Evolutionary conservation across 345 rosid species (phyloP).

Genomic region (Euphorbia lathyris): DNA sequence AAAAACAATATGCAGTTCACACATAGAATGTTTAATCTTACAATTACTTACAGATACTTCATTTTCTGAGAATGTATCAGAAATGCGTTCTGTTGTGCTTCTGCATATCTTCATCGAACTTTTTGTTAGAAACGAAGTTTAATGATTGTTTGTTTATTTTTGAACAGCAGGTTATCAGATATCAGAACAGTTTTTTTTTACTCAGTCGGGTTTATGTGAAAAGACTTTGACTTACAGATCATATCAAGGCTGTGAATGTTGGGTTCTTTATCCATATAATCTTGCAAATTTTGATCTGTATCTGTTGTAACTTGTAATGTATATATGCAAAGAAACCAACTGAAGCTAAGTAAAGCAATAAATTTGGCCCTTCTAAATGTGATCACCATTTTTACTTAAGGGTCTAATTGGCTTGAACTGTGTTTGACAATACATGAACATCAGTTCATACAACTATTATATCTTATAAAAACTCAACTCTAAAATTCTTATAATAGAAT

Average conservation of each 20-base stretch:
- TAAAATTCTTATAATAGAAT: no score
- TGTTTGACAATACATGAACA: no score
- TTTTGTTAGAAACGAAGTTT: background rate
- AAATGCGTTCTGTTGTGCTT: background rate
- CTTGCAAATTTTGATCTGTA: slow-evolving; percentile 23
- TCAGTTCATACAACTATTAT: no score
- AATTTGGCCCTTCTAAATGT: slow-evolving; percentile 6
- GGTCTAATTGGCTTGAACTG: background rate
- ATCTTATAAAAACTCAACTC: no score
- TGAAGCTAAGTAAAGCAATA: slow-evolving; percentile 21
- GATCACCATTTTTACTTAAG: background rate
- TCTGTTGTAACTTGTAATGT: slow-evolving; percentile 16
- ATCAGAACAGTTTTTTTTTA: slow-evolving; percentile 16
- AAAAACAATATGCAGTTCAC: background rate
- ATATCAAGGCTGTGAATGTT: slow-evolving; percentile 22
- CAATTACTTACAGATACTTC: background rate
- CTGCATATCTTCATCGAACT: background rate
- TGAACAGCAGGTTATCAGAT: slow-evolving; percentile 19
- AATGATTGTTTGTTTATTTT: slow-evolving; percentile 1
- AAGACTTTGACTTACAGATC: slow-evolving; percentile 12
- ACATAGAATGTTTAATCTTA: background rate
- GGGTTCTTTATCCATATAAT: slow-evolving; percentile 16
- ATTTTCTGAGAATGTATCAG: background rate
- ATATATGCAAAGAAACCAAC: slow-evolving; percentile 11
- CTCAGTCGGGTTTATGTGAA: background rate